Base-by-base conservation (phyloP, 2,329 filamentous ascomycete species). In the Fusarium mangiferae region DNA sequence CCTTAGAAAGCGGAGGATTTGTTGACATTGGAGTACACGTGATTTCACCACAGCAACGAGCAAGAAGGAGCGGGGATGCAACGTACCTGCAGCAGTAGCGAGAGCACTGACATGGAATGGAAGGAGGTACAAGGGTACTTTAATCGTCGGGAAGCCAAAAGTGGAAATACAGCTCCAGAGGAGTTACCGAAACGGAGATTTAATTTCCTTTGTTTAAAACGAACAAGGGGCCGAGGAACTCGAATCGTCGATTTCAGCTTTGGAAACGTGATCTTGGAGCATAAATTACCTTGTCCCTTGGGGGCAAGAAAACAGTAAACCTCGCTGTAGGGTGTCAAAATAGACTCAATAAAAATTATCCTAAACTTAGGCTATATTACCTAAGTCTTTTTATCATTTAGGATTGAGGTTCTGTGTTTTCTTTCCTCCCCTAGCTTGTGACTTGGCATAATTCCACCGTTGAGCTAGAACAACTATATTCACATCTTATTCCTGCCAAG, bases 11-110 rank as follows among this genome's bases (percentile, higher is more conserved):
- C n/a, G 59, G 39, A 64, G 46, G 46, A 56, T 75, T 78, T 80
- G 76, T 79, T 80, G 77, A 75, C 77, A 67, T 71, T 59, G 44
- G 18, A 54, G 52, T 35, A 56, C 79, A 80, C 78, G 79, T 81
- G 78, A 80, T 73, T 78, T 80, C 79, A 80, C 79, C 79, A 81
- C 75, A 60, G 79, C 79, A 81, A 81, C 79, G 67, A 68, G 60
- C 61, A 66, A 59, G 64, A 51, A 70, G 64, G 56, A 63, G 68
- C 54, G 71, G 67, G 71, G 68, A 67, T 57, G 56, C 68, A 67
- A 75, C 72, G 72, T 75, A 68, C 72, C 73, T 75, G 73, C 73
- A 75, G 72, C 72, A 56, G 66, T 74, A 69, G 68, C 65, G 67
- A 69, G 55, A 65, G 64, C 60, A 64, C 48, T 61, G 68, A 26